Conservation (phyloP, 768 basidiomycete genomes). For the Amanita rimosa region DNA sequence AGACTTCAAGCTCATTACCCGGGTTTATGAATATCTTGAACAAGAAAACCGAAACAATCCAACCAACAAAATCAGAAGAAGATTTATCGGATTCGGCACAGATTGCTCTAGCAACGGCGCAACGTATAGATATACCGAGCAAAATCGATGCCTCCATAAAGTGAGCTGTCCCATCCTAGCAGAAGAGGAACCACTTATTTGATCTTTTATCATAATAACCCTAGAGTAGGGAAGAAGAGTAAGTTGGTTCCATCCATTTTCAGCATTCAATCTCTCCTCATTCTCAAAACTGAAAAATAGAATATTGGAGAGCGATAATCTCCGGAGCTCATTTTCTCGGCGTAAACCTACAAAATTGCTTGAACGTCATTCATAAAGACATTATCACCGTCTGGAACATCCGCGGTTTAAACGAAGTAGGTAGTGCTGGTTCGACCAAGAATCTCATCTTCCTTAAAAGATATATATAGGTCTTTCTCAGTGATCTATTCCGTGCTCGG, state of each 20-base stretch:
- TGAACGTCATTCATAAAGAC: background rate
- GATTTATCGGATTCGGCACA: background rate
- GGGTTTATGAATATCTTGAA: background rate
- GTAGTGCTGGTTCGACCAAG: background rate
- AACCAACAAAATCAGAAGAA: background rate
- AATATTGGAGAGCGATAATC: background rate
- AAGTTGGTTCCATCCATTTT: background rate
- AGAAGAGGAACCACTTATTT: too few relatives aligned
- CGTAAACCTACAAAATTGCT: background rate
- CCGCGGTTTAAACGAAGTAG: background rate
- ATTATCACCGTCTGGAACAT: background rate
- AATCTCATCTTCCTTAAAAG: background rate
- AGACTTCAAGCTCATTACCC: background rate
- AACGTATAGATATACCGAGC: background rate
- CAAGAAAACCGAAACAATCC: background rate
- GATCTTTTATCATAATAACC: background rate
- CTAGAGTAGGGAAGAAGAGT: conserved; percentile 1
- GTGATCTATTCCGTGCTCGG: background rate
- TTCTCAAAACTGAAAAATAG: background rate
- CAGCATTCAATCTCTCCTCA: background rate
- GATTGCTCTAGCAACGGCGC: background rate
- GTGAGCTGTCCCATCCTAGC: background rate
- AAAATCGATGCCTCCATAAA: background rate
- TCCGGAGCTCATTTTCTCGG: background rate
- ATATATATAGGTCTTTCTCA: background rate